Percentiles rank a stretch among this genome's conserved stretches.
Conservation (phyloP, 23 red algal genomes). For the Gracilaria gracilis region DNA sequence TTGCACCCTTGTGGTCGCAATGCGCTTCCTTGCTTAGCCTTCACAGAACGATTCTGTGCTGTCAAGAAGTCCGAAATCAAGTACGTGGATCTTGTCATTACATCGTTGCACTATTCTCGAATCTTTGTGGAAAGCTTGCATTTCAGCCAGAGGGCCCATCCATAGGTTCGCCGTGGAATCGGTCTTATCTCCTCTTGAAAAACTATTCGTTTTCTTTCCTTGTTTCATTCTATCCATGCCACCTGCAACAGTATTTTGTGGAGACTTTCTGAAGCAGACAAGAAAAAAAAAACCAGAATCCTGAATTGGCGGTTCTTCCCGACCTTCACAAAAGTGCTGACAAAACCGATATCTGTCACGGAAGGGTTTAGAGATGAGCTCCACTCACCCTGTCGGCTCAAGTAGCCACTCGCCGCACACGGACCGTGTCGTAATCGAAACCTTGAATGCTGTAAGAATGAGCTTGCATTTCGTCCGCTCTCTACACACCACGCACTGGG, state of each 20-base stretch:
- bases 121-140: too few species aligned
- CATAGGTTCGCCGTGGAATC: conserved; percentile 11
- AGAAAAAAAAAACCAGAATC: neutral
- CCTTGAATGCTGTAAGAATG: conserved; percentile 12
- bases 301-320: neutral
- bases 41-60: neutral
- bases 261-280: neutral
- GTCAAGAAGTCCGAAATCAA: too few species aligned
- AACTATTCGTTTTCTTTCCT: neutral
- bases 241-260: neutral
- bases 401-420: neutral
- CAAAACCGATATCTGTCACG: neutral
- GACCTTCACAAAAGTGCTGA: conserved; percentile 8
- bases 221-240: neutral
- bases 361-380: conserved; percentile 3
- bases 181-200: neutral
- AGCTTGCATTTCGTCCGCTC: neutral
- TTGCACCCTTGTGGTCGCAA: neutral
- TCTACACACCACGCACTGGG: neutral
- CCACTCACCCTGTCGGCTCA: neutral
- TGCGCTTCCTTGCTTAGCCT: neutral
- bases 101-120: too few species aligned
- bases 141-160: neutral
- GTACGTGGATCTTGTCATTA: too few species aligned
- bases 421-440: conserved; percentile 3